phyloP scores from a whole-genome alignment of 768 basidiomycete genomes.

The Leccinum rimulosum region DNA sequence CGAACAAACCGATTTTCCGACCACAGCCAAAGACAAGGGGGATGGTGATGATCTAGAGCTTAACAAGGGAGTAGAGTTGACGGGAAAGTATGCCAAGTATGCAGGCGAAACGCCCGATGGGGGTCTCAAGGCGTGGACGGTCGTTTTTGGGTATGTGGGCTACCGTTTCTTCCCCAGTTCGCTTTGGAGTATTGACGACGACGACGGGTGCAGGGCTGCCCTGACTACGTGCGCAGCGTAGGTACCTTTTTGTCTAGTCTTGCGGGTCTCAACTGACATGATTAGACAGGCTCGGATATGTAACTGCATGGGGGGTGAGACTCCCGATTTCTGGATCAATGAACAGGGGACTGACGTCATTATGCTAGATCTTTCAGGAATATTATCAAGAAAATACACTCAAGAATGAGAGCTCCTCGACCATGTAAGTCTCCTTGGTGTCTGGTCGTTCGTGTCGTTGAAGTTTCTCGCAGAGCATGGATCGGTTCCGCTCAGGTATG shows the following conservation, averaged over 20 bases:
- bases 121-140: slow-evolving; percentile 31
- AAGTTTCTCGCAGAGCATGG: slow-evolving; percentile 57
- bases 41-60: slow-evolving; percentile 6
- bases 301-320: neutral
- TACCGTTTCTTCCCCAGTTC: neutral
- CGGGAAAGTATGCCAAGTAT: slow-evolving; percentile 19
- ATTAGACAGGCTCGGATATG: neutral
- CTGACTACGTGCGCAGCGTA: slow-evolving; percentile 41
- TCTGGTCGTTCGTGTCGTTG: neutral
- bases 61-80: neutral
- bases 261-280: neutral
- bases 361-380: slow-evolving; percentile 61
- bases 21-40: neutral
- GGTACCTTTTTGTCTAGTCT: slow-evolving; percentile 8
- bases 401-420: slow-evolving; percentile 49
- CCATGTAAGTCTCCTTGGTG: slow-evolving; percentile 46
- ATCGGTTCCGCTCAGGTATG: slow-evolving; percentile 73
- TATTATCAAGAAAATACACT: slow-evolving; percentile 59
- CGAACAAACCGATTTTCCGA: neutral
- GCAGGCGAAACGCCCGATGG: slow-evolving; percentile 28
- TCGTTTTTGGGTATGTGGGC: slow-evolving; percentile 26
- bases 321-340: neutral
- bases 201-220: slow-evolving; percentile 8
- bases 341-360: neutral
- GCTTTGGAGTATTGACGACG: neutral